A percentile compares a stretch with the other conserved stretches of the same genome.
Evolutionary conservation across 768 basidiomycete genomes (phyloP).

Genomic region (Amanita jacksonii): DNA sequence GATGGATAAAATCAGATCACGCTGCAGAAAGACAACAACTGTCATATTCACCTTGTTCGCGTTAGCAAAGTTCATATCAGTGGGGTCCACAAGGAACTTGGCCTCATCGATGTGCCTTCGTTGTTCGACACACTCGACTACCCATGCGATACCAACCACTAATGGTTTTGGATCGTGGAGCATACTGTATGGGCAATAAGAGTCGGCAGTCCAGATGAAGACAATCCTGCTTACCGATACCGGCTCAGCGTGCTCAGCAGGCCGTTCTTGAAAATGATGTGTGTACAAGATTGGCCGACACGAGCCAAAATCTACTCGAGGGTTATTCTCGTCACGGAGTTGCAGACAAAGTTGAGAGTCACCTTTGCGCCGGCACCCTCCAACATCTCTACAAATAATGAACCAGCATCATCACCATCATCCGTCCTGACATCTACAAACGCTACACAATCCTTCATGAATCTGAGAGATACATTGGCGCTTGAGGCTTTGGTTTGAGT

Average conservation of each 20-base stretch:
- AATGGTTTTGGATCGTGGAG: constrained; percentile 60
- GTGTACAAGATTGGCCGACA: constrained; percentile 67
- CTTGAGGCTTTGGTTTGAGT: constrained; percentile 10
- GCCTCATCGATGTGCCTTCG: constrained; percentile 53
- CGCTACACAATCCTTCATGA: constrained; percentile 65
- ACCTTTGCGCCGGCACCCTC: constrained; percentile 75
- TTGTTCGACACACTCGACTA: constrained; percentile 77
- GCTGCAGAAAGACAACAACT: background rate
- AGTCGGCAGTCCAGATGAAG: background rate
- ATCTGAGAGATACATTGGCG: constrained; percentile 25
- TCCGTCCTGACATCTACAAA: constrained; percentile 88
- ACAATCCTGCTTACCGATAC: constrained; percentile 47
- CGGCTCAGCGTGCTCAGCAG: constrained; percentile 61
- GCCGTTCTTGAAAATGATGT: constrained; percentile 83
- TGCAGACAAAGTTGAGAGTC: constrained; percentile 14
- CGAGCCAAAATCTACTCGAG: constrained; percentile 45
- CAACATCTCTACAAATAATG: constrained; percentile 78
- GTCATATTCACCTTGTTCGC: constrained; percentile 47
- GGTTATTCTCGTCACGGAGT: background rate
- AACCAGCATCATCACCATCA: constrained; percentile 72
- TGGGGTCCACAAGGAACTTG: constrained; percentile 57
- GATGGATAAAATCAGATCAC: constrained; percentile 7
- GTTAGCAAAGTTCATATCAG: constrained; percentile 47
- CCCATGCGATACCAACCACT: constrained; percentile 84
- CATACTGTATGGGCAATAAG: constrained; percentile 26